A percentile compares a stretch with the other conserved stretches of the same genome.
phyloP scores from a whole-genome alignment of 805 yeast genomes.

The Priceomyces carsonii region DNA sequence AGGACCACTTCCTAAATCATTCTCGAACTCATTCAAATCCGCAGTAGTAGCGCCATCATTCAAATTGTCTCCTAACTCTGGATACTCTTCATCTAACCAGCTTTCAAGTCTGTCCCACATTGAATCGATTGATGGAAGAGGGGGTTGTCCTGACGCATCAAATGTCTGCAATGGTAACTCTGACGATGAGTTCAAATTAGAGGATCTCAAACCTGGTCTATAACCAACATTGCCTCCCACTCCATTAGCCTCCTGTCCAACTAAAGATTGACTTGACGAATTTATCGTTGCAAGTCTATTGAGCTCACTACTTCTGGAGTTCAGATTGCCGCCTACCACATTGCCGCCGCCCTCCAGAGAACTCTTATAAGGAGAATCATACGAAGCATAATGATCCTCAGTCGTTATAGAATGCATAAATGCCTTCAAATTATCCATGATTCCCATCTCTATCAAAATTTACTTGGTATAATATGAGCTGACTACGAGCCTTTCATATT shows the following conservation, averaged over 20 bases:
- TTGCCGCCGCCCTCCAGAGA: constrained; percentile 15
- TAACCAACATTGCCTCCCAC: constrained; percentile 27
- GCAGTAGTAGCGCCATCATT: constrained; percentile 46
- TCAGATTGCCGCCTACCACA: constrained; percentile 21
- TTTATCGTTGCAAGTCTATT: constrained; percentile 23
- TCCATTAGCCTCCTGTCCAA: constrained; percentile 13
- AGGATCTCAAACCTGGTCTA: constrained; percentile 47
- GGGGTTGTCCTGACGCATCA: constrained; percentile 49
- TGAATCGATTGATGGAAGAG: constrained; percentile 46
- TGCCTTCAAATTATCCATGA: constrained; percentile 38
- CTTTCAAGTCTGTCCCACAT: constrained; percentile 44
- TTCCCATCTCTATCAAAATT: constrained; percentile 27
- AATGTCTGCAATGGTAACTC: constrained; percentile 47
- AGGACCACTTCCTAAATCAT: constrained; percentile 43
- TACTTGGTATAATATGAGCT: neutral
- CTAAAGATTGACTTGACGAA: constrained; percentile 30
- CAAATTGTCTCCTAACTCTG: constrained; percentile 45
- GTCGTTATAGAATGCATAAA: constrained; percentile 54
- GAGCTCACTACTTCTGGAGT: constrained; percentile 39
- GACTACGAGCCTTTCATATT: neutral
- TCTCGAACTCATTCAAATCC: constrained; percentile 47
- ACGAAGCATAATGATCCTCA: constrained; percentile 60
- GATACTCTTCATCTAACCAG: constrained; percentile 47
- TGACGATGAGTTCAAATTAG: constrained; percentile 38
- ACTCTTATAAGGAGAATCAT: constrained; percentile 38